Conservation (phyloP, 768 basidiomycete genomes). For the Baorangia bicolor region DNA sequence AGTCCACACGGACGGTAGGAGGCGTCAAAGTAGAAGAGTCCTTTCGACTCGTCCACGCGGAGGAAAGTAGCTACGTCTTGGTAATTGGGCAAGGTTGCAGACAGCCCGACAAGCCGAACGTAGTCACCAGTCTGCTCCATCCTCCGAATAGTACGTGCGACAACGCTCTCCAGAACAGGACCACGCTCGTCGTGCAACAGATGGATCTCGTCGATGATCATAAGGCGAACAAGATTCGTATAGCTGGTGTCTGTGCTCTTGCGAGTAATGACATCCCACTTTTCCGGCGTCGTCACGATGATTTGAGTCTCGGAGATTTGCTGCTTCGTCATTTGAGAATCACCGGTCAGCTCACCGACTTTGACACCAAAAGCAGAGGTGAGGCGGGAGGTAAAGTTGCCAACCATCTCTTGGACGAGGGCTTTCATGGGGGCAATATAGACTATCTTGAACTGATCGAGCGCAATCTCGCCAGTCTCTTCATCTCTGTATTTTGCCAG, state of each 20-base stretch:
- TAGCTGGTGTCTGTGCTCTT: slow-evolving; percentile 97
- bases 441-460: slow-evolving; percentile 92
- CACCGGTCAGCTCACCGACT: slow-evolving; percentile 95
- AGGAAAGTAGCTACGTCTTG: slow-evolving; percentile 97
- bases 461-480: slow-evolving; percentile 73
- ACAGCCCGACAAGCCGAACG: slow-evolving; percentile 91
- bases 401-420: slow-evolving; percentile 97
- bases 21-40: slow-evolving; percentile 96
- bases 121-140: slow-evolving; percentile 96
- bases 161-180: slow-evolving; percentile 88
- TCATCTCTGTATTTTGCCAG: slow-evolving; percentile 86
- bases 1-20: slow-evolving; percentile 92
- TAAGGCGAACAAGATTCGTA: slow-evolving; percentile 91
- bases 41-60: slow-evolving; percentile 87
- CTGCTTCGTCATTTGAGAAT: slow-evolving; percentile 96
- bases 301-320: slow-evolving; percentile 97
- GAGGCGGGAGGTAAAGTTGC: slow-evolving; percentile 85
- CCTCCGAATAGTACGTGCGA: slow-evolving; percentile 85
- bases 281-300: slow-evolving; percentile 98
- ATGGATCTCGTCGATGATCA: slow-evolving; percentile 99
- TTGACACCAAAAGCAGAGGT: slow-evolving; percentile 62
- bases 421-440: slow-evolving; percentile 99
- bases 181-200: slow-evolving; percentile 97
- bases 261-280: slow-evolving; percentile 99
- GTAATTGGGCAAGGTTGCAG: slow-evolving; percentile 98